Evolutionary conservation across 2,329 filamentous ascomycete genomes (phyloP), one percentile per base, ranked within the genome.

Genomic region (Fusarium albidum): DNA sequence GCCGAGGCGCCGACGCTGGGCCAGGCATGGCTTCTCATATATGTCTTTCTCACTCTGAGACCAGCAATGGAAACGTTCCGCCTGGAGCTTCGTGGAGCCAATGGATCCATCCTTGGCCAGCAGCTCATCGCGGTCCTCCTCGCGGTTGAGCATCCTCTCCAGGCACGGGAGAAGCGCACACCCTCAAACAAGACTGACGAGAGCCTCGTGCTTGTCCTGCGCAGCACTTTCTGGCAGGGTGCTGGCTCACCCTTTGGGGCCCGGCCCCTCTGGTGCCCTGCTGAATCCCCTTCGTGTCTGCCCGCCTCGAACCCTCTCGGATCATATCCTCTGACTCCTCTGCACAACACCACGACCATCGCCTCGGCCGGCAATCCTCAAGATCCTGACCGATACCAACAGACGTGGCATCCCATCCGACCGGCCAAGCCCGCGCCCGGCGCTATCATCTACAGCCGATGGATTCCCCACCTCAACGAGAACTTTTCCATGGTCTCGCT

Each of bases 401-500:
- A 89, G 69, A 78, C 84, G 10, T 86, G 83, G 72, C 90, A 93
- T 72, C 90, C 90, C 4, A 79, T 88, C 8, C 86, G 90, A 9
- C 85, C 86, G 2, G 80, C 85, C 28, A 93, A 94, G 75, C 90
- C 90, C 6, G 75, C 78, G 2, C 87, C 88, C 0, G 88, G 89
- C 4, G 82, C 86, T 2, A 81, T 89, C 55, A 81, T 90, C 62
- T 94, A 94, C 77, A 91, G 88, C 68, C 85, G 90, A 50, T 93
- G 87, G 77, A 87, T 93, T 55, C 89, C 89, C 8, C 86, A 92
- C 66, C 78, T 93, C 33, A 78, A 85, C 55, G 87, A 93, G 77
- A 88, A 84, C 60, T 93, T 93, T 71, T 90, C 87, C 55, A 89
- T 93, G 78, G 79, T 89, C n/a, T 85, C 84, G 10, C 79, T 94